Base-by-base conservation (phyloP, 768 basidiomycete genomes). In the Mycena maculata region DNA sequence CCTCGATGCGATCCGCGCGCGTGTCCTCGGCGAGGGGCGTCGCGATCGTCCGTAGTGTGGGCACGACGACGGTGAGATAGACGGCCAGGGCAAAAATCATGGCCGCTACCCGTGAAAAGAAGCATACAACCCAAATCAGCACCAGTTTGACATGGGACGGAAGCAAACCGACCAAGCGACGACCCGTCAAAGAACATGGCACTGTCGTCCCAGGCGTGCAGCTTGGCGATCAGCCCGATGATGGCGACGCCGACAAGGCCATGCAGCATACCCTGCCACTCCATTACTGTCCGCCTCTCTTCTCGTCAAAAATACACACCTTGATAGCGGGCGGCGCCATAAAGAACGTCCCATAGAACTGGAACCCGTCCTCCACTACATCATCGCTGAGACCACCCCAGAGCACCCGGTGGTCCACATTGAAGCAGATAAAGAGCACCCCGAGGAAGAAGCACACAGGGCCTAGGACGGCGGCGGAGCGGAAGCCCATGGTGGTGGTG, bases 101-200 rank as follows among this genome's bases (percentile, higher is more conserved):
- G 56, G 87, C 87, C 28, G 82, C 95, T 96, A 76, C 16, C 48
- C 23, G 52, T 30, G n/a, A 13, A 1, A 6, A 10, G 18, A 22
- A 11, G 42, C 59, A n/a, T 50, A 60, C 50, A 56, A 62, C n/a
- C n/a, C 55, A 62, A 53, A 41, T 28, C 38, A 67, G n/a, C n/a
- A n/a, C n/a, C n/a, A n/a, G n/a, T n/a, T n/a, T n/a, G n/a, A n/a
- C n/a, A 62, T 44, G 10, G n/a, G 48, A n/a, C 39, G 11, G 48
- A n/a, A 22, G 22, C 2, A 47, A 39, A 83, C 88, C 72, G 71
- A 96, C 96, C 94, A 65, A 97, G 79, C 71, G 89, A 90, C 25
- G 91, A 90, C 23, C 96, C 96, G 77, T 98, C 96, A 77, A 98
- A 98, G 83, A 94, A 96, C 81, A 96, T 86, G 10, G 96, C 96